These are phyloP conservation scores for Oryza punctata DNA, from an alignment of 176 grass and related monocot species.

Conservation along the genomic window DNA sequence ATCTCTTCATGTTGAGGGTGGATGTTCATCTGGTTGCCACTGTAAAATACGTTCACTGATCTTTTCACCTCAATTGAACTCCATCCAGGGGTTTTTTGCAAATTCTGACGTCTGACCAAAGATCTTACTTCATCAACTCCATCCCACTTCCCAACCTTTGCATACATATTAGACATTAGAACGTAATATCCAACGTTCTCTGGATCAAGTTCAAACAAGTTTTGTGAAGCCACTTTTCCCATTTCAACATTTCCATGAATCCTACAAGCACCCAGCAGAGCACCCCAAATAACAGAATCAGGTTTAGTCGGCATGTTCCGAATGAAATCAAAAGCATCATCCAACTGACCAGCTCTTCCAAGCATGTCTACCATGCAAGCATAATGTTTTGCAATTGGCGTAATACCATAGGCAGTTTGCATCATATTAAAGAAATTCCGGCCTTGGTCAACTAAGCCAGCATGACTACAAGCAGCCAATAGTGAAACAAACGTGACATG, in stretches of 20 bases:
- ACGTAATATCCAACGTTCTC: slow-evolving; percentile 81
- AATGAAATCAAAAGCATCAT: slow-evolving; percentile 65
- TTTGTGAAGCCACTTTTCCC: slow-evolving; percentile 61
- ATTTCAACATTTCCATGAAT: slow-evolving; percentile 78
- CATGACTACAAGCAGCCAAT: slow-evolving; percentile 71
- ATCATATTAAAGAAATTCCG: slow-evolving; percentile 57
- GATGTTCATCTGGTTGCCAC: slow-evolving; percentile 56
- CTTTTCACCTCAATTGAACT: slow-evolving; percentile 79
- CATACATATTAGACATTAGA: slow-evolving; percentile 82
- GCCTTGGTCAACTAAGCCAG: slow-evolving; percentile 75
- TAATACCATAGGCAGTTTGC: slow-evolving; percentile 50
- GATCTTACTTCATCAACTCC: slow-evolving; percentile 76
- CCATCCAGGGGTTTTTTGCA: slow-evolving; percentile 81
- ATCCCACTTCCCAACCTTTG: slow-evolving; percentile 76
- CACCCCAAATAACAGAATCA: slow-evolving; percentile 73
- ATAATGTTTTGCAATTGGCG: slow-evolving; percentile 58
- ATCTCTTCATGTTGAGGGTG: slow-evolving; percentile 71
- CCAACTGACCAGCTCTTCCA: slow-evolving; percentile 56
- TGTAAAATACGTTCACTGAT: slow-evolving; percentile 68
- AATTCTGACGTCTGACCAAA: slow-evolving; percentile 55
- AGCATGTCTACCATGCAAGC: slow-evolving; percentile 77
- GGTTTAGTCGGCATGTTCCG: slow-evolving; percentile 55
- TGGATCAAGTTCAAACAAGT: slow-evolving; percentile 66
- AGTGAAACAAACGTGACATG: slow-evolving; percentile 78
- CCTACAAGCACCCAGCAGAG: slow-evolving; percentile 74